Base-by-base conservation (phyloP, 2,329 filamentous ascomycete species). In the Alternaria gaisen region DNA sequence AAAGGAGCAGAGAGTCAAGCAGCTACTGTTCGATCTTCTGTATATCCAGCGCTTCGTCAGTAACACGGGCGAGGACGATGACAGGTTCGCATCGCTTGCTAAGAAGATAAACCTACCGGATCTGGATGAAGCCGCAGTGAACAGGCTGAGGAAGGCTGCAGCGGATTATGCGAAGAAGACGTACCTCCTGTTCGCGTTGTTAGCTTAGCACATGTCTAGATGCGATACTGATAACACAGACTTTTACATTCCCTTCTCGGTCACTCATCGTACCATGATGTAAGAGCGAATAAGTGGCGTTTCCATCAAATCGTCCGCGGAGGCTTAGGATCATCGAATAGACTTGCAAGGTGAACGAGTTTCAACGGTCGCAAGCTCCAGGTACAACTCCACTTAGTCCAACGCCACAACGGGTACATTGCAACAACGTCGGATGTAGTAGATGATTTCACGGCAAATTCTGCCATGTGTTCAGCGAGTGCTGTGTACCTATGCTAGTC, bases 101-200 rank as follows among this genome's bases (percentile, higher is more conserved):
- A 30, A 82, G 16, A 80, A 79, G 6, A 67, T 85, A 3, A 71
- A 73, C 24, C 67, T 74, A 28, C 84, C 82, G 7, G 84, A 84
- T 0, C 74, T 85, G 4, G 82, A 85, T 28, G 77, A 82, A 11
- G 80, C 78, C 6, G 81, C 80, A 16, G 78, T 84, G 44, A 86
- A 86, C 63, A 78, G 82, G 43, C 77, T 96, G 38, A 78, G 74
- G 67, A 91, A 90, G 77, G 82, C 84, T 16, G 87, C 92, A 6
- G 82, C 84, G 46, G 92, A 94, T 53, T 96, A 95, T 77, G 95
- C 92, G 88, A 92, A 90, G 81, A 88, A 91, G 71, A 95, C 91
- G 11, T 90, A 87, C 76, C 79, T 97, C 64, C 78, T 97, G 26
- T 97, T 97, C 80, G 93, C 91, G 2, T 80, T 97, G 58, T 80